Base-by-base conservation (phyloP, 2,329 filamentous ascomycete genomes). In the Colletotrichum camelliae region DNA sequence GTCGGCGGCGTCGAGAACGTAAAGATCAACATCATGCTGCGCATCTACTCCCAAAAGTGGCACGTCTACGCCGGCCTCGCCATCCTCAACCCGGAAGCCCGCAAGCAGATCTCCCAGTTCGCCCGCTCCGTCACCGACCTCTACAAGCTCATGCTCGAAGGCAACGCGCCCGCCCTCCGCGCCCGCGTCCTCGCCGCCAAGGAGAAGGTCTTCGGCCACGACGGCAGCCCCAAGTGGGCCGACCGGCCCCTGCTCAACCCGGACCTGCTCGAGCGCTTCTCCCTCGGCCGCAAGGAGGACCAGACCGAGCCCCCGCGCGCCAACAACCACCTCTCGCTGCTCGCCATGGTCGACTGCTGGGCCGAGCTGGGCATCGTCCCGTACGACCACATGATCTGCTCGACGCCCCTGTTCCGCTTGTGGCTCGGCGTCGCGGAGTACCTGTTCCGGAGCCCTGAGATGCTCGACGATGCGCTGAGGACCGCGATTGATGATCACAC, bases 321-420 rank as follows among this genome's bases (percentile, higher is more conserved):
- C 69, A 99, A 99, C 86, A 99, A 97, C 83, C 97, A 99, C 85
- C 90, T 99, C 35, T 96, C 93, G 83, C 89, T 99, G 73, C 90
- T 99, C 60, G 97, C 96, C 62, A 99, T 99, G 92, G 97, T 98
- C 58, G 97, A 99, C 87, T 98, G 96, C 86, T 99, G 97, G 97
- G 97, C 95, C 82, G 95, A 95, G 79, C 90, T 98, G 61, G 94
- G 93, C 39, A 99, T 98, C 80, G 94, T 97, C 64, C 97, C 97
- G 1, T 99, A 99, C 84, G 96, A 99, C 85, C 97, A 99, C 88
- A 99, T 99, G 96, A 97, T 99, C 79, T 99, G 97, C 87, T 98
- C 96, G 70, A 99, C 97, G 52, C 97, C 97, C 87, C 91, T 98
- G 62, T 99, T 99, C 88, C 94, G 97, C 67, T 92, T 99, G 78